Conservation (phyloP, 2,329 filamentous ascomycete species). For the Fusarium tricinctum region DNA sequence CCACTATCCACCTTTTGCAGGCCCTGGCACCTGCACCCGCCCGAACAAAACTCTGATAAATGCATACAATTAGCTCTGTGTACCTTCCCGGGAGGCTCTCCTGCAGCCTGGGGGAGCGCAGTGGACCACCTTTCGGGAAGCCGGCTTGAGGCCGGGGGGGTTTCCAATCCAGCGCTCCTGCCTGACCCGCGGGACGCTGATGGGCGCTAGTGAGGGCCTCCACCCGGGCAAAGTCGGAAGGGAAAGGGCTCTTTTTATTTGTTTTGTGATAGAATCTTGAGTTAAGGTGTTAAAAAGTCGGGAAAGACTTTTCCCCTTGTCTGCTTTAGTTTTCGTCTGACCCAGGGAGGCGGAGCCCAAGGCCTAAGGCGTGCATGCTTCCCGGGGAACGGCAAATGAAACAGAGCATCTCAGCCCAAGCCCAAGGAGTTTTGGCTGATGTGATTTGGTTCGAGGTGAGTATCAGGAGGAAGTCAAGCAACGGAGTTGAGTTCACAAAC, state of each 20-base stretch:
- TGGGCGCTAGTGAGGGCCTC: constrained; percentile 41
- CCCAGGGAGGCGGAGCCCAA: constrained; percentile 35
- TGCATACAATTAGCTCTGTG: constrained; percentile 32
- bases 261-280: constrained; percentile 27
- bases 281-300: constrained; percentile 41
- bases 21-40: constrained; percentile 1
- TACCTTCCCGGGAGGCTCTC: constrained; percentile 17
- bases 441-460: constrained; percentile 5
- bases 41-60: constrained; percentile 26
- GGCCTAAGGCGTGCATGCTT: constrained; percentile 6
- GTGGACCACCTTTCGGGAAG: constrained; percentile 32
- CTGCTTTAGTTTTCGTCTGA: constrained; percentile 40
- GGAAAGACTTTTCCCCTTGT: constrained; percentile 35
- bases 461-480: constrained; percentile 23
- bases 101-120: constrained; percentile 34
- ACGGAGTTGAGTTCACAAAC: not conserved
- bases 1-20: constrained; percentile 14
- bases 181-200: constrained; percentile 45
- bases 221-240: constrained; percentile 48
- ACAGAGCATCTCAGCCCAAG: constrained; percentile 14
- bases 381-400: constrained; percentile 30
- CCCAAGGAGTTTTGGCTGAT: constrained; percentile 11
- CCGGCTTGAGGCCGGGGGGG: constrained; percentile 24
- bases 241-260: not conserved
- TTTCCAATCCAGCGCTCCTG: constrained; percentile 21